Base-by-base conservation (phyloP, 2,329 filamentous ascomycete genomes). In the Claviceps quebecensis region DNA sequence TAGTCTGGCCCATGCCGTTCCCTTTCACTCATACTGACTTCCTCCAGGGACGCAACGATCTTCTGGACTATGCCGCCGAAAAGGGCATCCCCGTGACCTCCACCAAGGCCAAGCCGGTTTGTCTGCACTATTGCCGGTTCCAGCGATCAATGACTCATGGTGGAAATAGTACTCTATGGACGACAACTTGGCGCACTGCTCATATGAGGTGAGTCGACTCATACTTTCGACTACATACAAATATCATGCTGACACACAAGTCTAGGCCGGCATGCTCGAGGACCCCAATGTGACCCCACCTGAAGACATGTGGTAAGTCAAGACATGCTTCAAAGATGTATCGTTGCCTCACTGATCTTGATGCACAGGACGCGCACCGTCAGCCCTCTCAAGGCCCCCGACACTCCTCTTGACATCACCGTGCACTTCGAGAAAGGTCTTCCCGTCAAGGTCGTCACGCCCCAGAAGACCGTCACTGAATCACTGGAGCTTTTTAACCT, bases 1-100 rank as follows among this genome's bases (percentile, higher is more conserved):
- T 5, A 49, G 47, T 43, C 22, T 22, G 22, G 47, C 11, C 39
- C 4, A 22, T 19, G 22, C 11, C 9, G 14, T n/a, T 5, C 11
- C 5, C 16, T 29, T 48, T 16, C n/a, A 16, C 3, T 29, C 6
- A 13, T 7, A 44, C n/a, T 38, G 36, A 22, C 47, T 43, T 38
- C 41, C 38, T 43, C 9, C 13, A 49, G 40, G 51, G 51, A 23
- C 51, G 51, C 17, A 39, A 44, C 6, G 44, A 38, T 16, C 51
- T 53, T 23, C 38, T 53, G 8, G 26, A 53, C 19, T 50, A 43
- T 39, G 51, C 51, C 19, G 48, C 44, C 11, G 37, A 29, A 14
- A 47, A 53, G 43, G 29, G 38, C 11, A 40, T 53, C 17, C 51
- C 48, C 19, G 51, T 53, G 23, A 53, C 37, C 8, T 53, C 51